Base-by-base conservation (phyloP, 208 protist species). In the Borovskyia barvae region DNA sequence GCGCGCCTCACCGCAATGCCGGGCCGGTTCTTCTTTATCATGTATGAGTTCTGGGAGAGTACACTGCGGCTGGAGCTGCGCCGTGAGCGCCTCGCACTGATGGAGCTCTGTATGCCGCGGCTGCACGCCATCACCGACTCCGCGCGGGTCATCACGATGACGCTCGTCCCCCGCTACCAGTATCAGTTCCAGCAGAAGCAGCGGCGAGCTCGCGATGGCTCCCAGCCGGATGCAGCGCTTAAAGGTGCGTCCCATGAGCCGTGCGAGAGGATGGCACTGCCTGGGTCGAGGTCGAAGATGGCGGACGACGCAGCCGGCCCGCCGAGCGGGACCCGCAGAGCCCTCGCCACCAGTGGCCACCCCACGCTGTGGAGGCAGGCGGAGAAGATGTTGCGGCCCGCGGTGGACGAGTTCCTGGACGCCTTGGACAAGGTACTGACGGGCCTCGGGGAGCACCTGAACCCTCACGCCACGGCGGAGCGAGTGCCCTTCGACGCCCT, bases 1-100 rank as follows among this genome's bases (percentile, higher is more conserved):
- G 28, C 32, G 40, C 26, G 53, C 24, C 70, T 78, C 11, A 35
- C 15, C 26, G 57, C 14, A 19, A 17, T 79, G 11, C 60, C 70
- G 1, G 12, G 14, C 19, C 56, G 72, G 66, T 57, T 87, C 1
- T 62, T 62, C 51, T 68, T 76, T 53, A 43, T 81, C 47, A 78
- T 60, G 60, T 87, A 83, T 57, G 81, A 87, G 45, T 55, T 74
- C 19, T 82, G 72, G 69, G 80, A 78, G 47, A 81, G 69, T 28
- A 78, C 80, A 33, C 70, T 82, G 52, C 80, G 72, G 28, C 58
- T 80, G 35, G 64, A 87, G 59, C 68, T 87, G 29, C 72, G 81
- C 4, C 62, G 57, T 3, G 81, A 87, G 62, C 75, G 81, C 0
- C 30, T 87, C 22, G 32, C 57, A 6, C 17, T 79, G 4, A 45